Evolutionary conservation across 1,284 basidiomycete species (phyloP), one percentile per base, ranked within the genome.

Genomic region (Moniliophthora roreri): DNA sequence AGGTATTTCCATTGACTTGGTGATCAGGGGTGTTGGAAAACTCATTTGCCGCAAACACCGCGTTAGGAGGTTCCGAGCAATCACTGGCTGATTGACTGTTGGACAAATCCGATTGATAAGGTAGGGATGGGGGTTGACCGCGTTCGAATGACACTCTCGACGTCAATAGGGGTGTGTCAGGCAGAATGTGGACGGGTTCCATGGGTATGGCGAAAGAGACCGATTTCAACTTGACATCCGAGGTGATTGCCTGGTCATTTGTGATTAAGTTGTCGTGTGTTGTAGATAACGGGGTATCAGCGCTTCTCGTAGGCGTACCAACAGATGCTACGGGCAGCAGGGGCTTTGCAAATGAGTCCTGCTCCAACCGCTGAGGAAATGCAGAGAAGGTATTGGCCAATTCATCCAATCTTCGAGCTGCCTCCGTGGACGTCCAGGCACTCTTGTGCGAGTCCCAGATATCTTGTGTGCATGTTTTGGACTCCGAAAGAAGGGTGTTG

Each of bases 371-470:
- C 11, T 58, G 63, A 15, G 59, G 52, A 41, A 64, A 66, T 7
- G 65, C 64, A 10, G 65, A 59, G 54, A 66, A 65, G 2, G 55
- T 50, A 18, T 57, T 53, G 1, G 60, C 60, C n/a, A 65, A 55
- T 23, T 61, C 63, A 18, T 64, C 59, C 11, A 65, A 48, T 9
- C 53, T 38, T 24, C 51, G 59, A 4, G 63, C 52, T 0, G 64
- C 63, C n/a, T 56, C 41, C 7, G 57, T 58, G 28, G 47, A 53
- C n/a, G 52, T 55, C 65, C 65, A 66, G 2, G 48, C n/a, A 7
- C 47, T 42, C 42, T 63, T 64, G 47, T 66, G 62, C 11, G 52
- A 54, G 53, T 66, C 65, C 65, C 65, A 66, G 5, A 65, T 60
- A 28, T 66, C 65, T 52, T 66, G 65, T 1, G 65, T 66, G 39